These are phyloP conservation scores for Acacia crassicarpa DNA, from an alignment of 306 rosid genomes.

Conservation along the genomic window DNA sequence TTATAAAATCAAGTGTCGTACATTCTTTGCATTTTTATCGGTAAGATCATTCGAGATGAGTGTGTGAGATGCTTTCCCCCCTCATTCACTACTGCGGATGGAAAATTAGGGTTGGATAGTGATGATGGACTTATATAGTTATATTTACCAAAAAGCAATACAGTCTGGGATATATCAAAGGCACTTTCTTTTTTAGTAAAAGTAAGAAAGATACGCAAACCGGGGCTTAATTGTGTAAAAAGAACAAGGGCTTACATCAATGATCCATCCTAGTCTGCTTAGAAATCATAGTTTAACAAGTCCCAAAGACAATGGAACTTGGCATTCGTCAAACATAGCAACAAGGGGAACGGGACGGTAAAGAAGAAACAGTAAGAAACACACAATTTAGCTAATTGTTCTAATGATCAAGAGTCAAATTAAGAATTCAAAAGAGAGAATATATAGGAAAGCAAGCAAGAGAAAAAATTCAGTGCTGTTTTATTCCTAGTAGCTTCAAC, in stretches of 20 bases:
- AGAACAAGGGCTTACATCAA: not conserved
- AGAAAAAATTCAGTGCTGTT: not conserved
- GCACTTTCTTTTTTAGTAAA: not conserved
- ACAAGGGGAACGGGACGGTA: not conserved
- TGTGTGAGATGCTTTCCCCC: not conserved
- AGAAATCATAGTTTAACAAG: not conserved
- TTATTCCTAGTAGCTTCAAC: not conserved
- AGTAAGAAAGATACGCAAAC: too few species aligned
- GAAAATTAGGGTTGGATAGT: not conserved
- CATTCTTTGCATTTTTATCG: not conserved
- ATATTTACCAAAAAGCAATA: too few species aligned
- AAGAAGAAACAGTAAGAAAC: slow-evolving; percentile 16
- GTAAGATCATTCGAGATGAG: not conserved
- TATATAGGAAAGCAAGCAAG: not conserved
- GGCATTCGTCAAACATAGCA: not conserved
- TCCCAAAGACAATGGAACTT: not conserved
- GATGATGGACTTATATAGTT: not conserved
- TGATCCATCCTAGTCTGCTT: not conserved
- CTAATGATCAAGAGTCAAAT: not conserved
- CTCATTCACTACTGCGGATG: not conserved
- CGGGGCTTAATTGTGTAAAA: not conserved
- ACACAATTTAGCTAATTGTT: not conserved
- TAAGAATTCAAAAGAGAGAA: not conserved
- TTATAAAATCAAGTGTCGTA: not conserved
- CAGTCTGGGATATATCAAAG: not conserved